A percentile compares a stretch with the other conserved stretches of the same genome.
phyloP scores from a whole-genome alignment of 2,329 filamentous ascomycete species.

The Penicillium psychrosexuale region DNA sequence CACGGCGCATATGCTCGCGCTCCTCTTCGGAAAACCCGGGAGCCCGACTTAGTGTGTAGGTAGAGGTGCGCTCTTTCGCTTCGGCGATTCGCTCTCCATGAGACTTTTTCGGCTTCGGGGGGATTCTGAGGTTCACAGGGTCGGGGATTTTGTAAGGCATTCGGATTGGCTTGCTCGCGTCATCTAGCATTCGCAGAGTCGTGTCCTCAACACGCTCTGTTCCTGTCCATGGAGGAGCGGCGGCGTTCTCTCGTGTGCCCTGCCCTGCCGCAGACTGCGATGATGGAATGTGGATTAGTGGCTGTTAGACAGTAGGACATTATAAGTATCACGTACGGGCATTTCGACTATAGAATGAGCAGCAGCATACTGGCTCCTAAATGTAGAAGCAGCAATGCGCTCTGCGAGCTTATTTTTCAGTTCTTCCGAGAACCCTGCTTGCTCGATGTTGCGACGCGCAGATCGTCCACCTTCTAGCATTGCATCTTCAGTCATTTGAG shows the following conservation, averaged over 20 bases:
- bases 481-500: slow-evolving; percentile 59
- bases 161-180: slow-evolving; percentile 57
- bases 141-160: slow-evolving; percentile 42
- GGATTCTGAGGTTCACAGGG: slow-evolving; percentile 47
- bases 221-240: slow-evolving; percentile 72
- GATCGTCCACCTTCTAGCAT: slow-evolving; percentile 55
- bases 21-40: slow-evolving; percentile 66
- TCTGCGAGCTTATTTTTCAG: slow-evolving; percentile 58
- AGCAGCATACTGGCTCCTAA: slow-evolving; percentile 52
- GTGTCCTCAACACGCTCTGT: slow-evolving; percentile 70
- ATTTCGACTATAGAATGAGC: slow-evolving; percentile 55
- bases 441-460: slow-evolving; percentile 56
- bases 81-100: slow-evolving; percentile 53
- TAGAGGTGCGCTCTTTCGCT: slow-evolving; percentile 57
- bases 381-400: slow-evolving; percentile 55
- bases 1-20: slow-evolving; percentile 64
- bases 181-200: slow-evolving; percentile 74
- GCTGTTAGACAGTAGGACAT: not conserved
- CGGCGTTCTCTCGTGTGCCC: slow-evolving; percentile 66
- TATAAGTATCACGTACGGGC: slow-evolving; percentile 40
- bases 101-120: slow-evolving; percentile 43
- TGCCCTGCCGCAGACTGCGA: slow-evolving; percentile 58
- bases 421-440: slow-evolving; percentile 62
- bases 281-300: not conserved
- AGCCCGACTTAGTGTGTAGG: slow-evolving; percentile 54